Conservation (phyloP, 2,329 filamentous ascomycete species). For the Zymoseptoria pseudotritici region DNA sequence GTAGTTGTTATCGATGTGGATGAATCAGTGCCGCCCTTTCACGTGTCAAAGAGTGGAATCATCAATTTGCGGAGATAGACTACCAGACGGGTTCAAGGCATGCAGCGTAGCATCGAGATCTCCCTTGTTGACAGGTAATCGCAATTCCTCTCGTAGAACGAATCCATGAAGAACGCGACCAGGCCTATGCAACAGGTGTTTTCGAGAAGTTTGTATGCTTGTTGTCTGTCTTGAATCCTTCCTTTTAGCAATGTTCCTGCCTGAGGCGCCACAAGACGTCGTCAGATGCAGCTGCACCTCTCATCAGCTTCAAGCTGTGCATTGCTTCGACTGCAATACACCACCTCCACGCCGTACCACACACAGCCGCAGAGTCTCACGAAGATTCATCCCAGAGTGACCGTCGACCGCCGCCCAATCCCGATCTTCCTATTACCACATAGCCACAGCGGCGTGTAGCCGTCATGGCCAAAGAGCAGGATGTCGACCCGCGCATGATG, state of each 20-base stretch:
- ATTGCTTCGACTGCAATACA: neutral
- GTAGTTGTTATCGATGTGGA: no score
- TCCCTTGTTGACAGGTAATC: no score
- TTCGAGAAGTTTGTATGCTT: no score
- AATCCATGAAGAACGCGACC: no score
- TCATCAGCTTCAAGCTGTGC: neutral
- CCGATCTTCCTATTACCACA: neutral
- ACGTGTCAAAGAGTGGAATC: no score
- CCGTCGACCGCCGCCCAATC: neutral
- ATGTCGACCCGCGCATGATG: constrained; percentile 45
- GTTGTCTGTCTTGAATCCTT: neutral
- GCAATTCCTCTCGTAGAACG: no score
- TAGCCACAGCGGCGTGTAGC: constrained; percentile 4
- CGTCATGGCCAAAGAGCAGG: constrained; percentile 25
- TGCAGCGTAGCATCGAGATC: no score
- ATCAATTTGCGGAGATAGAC: no score
- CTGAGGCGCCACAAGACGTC: neutral
- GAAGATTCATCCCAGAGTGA: neutral
- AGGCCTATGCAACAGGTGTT: no score
- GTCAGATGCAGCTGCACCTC: neutral
- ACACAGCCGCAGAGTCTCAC: neutral
- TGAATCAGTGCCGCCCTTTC: no score
- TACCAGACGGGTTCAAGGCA: no score
- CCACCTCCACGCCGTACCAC: neutral
- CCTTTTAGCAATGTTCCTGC: neutral